Percentiles rank a stretch among this genome's conserved stretches.
These are phyloP conservation scores for Salix purpurea DNA, from an alignment of 345 rosid species.

Conservation along the genomic window DNA sequence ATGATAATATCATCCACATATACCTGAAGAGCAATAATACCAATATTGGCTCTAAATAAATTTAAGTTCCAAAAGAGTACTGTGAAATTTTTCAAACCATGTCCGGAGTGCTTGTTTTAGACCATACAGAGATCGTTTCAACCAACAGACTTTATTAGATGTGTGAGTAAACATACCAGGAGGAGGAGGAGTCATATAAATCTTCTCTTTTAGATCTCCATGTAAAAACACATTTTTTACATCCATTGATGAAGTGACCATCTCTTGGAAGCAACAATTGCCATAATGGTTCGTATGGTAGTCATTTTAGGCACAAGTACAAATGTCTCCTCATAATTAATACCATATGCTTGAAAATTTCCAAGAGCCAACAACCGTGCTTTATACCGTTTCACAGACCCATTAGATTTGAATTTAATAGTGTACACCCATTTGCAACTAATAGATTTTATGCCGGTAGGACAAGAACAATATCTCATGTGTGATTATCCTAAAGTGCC, in stretches of 20 bases:
- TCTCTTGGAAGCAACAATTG: neutral
- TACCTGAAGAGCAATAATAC: neutral
- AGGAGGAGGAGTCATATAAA: neutral
- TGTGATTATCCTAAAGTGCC: too few relatives aligned
- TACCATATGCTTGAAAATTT: neutral
- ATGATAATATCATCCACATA: neutral
- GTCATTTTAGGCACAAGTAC: neutral
- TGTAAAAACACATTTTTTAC: neutral
- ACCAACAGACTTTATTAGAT: neutral
- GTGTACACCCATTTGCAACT: neutral
- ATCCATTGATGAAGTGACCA: neutral
- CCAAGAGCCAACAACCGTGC: neutral
- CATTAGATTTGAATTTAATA: neutral
- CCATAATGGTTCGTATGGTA: neutral
- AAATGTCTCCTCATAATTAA: neutral
- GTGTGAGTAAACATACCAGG: neutral
- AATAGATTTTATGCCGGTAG: neutral
- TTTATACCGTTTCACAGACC: neutral
- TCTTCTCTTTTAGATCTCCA: neutral
- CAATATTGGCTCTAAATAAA: neutral
- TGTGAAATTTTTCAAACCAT: neutral
- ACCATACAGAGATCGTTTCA: neutral
- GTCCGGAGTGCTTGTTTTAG: neutral
- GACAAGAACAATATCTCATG: neutral
- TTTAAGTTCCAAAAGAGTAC: neutral